Evolutionary conservation across 768 basidiomycete species (phyloP), one percentile per base, ranked within the genome.

Genomic region (Chalciporus sphaerocephalus): DNA sequence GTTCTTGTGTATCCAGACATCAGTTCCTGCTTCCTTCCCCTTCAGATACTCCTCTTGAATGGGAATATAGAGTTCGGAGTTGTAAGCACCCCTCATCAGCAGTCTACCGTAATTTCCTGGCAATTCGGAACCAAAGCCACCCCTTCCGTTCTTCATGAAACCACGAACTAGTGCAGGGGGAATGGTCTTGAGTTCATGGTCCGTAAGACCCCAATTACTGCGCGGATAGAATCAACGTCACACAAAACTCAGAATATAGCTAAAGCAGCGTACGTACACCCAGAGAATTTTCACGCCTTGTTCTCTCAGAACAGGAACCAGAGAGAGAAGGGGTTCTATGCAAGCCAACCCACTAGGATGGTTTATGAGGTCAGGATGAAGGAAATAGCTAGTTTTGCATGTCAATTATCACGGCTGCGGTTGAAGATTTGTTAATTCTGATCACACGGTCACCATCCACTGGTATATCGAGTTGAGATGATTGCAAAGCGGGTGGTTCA

Each of bases 1-100:
- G 61, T 85, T 85, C 62, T 85, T 86, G 60, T 85, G 78, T 40
- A 85, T 79, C 82, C 82, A 85, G 49, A 82, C 72, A 60, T 86
- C 83, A 9, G 79, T 81, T 1, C 81, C 81, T 6, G 60, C 65
- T 11, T 73, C 64, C 48, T 70, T 64, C 15, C 82, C 83, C 40
- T 74, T 68, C 42, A 75, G 37, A 53, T 74, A 84, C 49, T 76
- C 71, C 0, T 63, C 66, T 50, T 84, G 81, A 25, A 86, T 67
- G 8, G 81, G 81, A 1, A 78, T 81, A 63, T 85, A 85, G 39
- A 84, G 65, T 30, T 77, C 76, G 3, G 81, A 70, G 58, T 85
- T 85, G 46, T 64, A 69, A 38, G 69, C 71, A 38, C 66, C 81
- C 43, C 82, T 70, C 80, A 85, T 83, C 50, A 75, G 57, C 10